Evolutionary conservation across 2,329 filamentous ascomycete species (phyloP), one percentile per base, ranked within the genome.

Genomic region (Phyllosticta citriasiana): DNA sequence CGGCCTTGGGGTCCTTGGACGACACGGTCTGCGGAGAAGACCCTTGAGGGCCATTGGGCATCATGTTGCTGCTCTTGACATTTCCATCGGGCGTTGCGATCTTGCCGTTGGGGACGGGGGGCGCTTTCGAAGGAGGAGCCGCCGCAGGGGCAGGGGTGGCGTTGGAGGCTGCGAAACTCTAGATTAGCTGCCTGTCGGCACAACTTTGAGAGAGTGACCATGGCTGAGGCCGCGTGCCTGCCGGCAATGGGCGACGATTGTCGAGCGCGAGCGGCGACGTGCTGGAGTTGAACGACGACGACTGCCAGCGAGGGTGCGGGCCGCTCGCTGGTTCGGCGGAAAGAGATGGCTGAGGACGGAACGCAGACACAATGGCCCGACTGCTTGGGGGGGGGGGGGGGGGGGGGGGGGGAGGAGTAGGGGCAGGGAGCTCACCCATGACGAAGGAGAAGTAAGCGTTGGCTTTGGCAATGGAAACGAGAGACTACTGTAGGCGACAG

Each of bases 1-100:
- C 77, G 63, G 75, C 74, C 71, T 87, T 87, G 62, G 84, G 84
- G 70, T 87, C 83, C 74, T 82, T 85, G 57, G 84, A 85, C 72
- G 78, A 82, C 68, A 87, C 81, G 26, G 84, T 86, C 72, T 86
- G 84, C 26, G 77, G 77, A 65, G 76, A 74, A 58, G 74, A 75
- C 66, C 75, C 78, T 66, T 76, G 74, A 33, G 40, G 53, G 62
- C 79, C 80, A 67, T 77, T 78, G 64, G 73, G 69, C 78, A 84
- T 80, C 53, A 80, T 77, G 72, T 81, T 84, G 73, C 79, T 82
- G 70, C 80, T 79, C 68, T 84, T 81, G 66, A 82, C 80, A 68
- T 79, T 78, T 47, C 59, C 55, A 55, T 27, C 50, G 62, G 82
- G 82, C 65, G 82, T 80, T 33, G 79, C 72, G 58, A 77, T 75